Percentiles rank a stretch among this genome's conserved stretches.
These are phyloP conservation scores for Candida wancherniae DNA, from an alignment of 805 yeast genomes.

Conservation along the genomic window DNA sequence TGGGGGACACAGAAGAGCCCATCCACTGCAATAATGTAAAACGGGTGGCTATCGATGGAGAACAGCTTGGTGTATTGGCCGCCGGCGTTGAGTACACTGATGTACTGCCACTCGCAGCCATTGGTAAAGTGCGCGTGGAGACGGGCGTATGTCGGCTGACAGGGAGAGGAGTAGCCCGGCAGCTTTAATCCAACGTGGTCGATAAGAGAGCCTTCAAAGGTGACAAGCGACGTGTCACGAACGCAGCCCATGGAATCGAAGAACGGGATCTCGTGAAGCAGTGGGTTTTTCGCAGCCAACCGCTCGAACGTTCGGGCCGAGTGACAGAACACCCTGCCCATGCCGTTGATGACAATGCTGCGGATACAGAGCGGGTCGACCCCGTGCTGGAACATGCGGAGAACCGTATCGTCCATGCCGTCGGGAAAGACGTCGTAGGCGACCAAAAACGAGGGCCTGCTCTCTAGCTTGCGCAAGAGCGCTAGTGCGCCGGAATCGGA, in stretches of 20 bases:
- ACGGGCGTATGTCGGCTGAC: slow-evolving; percentile 18
- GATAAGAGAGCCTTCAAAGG: slow-evolving; percentile 11
- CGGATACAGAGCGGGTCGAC: slow-evolving; percentile 32
- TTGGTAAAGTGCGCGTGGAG: slow-evolving; percentile 20
- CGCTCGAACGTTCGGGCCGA: slow-evolving; percentile 9
- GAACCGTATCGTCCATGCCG: slow-evolving; percentile 28
- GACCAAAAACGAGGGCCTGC: slow-evolving; percentile 22
- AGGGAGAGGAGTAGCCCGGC: slow-evolving; percentile 23
- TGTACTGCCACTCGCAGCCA: slow-evolving; percentile 20
- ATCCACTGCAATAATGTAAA: slow-evolving; percentile 29
- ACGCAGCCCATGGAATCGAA: slow-evolving; percentile 22
- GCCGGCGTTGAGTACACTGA: slow-evolving; percentile 30
- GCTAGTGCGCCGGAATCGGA: slow-evolving; percentile 22
- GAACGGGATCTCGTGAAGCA: slow-evolving; percentile 7
- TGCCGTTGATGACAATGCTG: slow-evolving; percentile 28
- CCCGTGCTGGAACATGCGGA: slow-evolving; percentile 28
- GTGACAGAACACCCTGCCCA: slow-evolving; percentile 25
- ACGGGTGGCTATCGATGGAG: slow-evolving; percentile 29
- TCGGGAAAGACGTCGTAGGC: slow-evolving; percentile 40
- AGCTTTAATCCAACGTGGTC: slow-evolving; percentile 18
- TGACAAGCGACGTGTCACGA: slow-evolving; percentile 12
- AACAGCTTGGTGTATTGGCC: slow-evolving; percentile 31
- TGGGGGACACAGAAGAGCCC: slow-evolving; percentile 26
- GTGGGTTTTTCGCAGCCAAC: slow-evolving; percentile 14
- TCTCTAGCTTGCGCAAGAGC: slow-evolving; percentile 23